Conservation (phyloP, 495 filamentous ascomycete genomes). For the Darksidea phi region DNA sequence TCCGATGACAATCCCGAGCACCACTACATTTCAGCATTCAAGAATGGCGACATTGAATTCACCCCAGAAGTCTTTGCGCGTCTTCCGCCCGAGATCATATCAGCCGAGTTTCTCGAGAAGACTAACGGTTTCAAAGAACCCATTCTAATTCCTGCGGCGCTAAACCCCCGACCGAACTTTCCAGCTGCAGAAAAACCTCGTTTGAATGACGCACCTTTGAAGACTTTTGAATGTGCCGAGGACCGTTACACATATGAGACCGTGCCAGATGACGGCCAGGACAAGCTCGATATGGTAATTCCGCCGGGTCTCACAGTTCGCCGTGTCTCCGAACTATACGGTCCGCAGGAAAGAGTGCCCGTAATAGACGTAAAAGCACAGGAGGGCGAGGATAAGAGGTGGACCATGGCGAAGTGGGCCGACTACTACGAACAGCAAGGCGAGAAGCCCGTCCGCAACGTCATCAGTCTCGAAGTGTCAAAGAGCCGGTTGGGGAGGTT, state of each 20-base stretch:
- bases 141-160: slow-evolving; percentile 65
- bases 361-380: slow-evolving; percentile 79
- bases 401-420: slow-evolving; percentile 71
- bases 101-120: slow-evolving; percentile 65
- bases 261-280: slow-evolving; percentile 60
- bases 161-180: slow-evolving; percentile 55
- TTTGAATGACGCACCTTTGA: neutral
- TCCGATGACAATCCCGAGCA: slow-evolving; percentile 68
- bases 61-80: slow-evolving; percentile 64
- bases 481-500: slow-evolving; percentile 63
- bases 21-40: slow-evolving; percentile 71
- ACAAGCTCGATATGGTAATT: slow-evolving; percentile 73
- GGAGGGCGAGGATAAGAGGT: slow-evolving; percentile 64
- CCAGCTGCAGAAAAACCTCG: neutral
- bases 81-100: slow-evolving; percentile 66
- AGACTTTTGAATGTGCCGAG: slow-evolving; percentile 1
- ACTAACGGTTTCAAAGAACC: slow-evolving; percentile 68
- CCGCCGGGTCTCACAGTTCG: slow-evolving; percentile 66
- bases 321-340: slow-evolving; percentile 64
- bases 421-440: slow-evolving; percentile 70
- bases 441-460: slow-evolving; percentile 66
- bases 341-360: slow-evolving; percentile 63
- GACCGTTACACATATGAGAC: slow-evolving; percentile 47
- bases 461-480: slow-evolving; percentile 75
- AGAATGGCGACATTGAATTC: slow-evolving; percentile 64